A percentile compares a stretch with the other conserved stretches of the same genome.
These are phyloP conservation scores for Juncus inflexus DNA, from an alignment of 176 grass and related monocot genomes.

Conservation along the genomic window DNA sequence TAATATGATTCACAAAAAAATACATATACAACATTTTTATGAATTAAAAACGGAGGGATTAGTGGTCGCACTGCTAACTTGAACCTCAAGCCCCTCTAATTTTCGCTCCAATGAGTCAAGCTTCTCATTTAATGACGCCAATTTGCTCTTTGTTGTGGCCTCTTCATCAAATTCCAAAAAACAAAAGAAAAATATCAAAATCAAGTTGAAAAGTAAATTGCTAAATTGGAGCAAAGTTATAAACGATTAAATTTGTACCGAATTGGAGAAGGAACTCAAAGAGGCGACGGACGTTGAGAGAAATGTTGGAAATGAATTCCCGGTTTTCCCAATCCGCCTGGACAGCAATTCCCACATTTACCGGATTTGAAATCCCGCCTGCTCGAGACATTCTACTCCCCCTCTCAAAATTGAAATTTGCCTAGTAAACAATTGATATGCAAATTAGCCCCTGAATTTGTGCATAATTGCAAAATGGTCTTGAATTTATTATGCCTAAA, in stretches of 20 bases:
- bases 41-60: constrained; percentile 89
- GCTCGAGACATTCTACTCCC: constrained; percentile 32
- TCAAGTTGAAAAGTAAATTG: too few relatives aligned
- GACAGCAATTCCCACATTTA: constrained; percentile 91
- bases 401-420: not conserved
- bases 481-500: too few relatives aligned
- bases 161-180: constrained; percentile 33
- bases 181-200: not conserved
- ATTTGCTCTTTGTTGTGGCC: constrained; percentile 92
- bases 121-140: constrained; percentile 80
- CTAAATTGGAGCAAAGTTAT: too few relatives aligned
- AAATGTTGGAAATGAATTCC: constrained; percentile 99
- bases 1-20: too few relatives aligned
- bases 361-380: constrained; percentile 74
- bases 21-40: too few relatives aligned
- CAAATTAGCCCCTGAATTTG: too few relatives aligned
- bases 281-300: constrained; percentile 94
- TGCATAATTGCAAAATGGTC: too few relatives aligned
- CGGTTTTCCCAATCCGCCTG: constrained; percentile 97
- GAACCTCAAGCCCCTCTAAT: constrained; percentile 86
- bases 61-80: constrained; percentile 89
- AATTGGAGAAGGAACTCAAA: constrained; percentile 92
- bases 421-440: too few relatives aligned
- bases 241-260: constrained; percentile 28
- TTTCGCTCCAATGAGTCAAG: constrained; percentile 80